phyloP scores from a whole-genome alignment of 2,329 filamentous ascomycete genomes.

The Myriosclerotinia scirpicola region DNA sequence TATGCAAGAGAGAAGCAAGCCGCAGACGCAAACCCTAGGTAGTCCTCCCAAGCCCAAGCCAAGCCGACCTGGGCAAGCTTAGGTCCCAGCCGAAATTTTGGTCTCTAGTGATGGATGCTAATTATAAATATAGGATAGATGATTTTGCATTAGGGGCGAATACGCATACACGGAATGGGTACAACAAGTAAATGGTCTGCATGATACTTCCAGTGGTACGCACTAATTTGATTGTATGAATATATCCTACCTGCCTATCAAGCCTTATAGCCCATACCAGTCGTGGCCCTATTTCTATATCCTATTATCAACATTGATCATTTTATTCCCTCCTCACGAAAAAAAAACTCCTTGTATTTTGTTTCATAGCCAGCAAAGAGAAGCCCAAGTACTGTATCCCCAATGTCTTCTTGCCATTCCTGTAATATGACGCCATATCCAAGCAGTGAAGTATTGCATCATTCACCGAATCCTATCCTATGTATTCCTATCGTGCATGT shows the following conservation, averaged over 20 bases:
- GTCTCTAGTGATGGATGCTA: too few species aligned
- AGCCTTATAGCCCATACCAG: not conserved
- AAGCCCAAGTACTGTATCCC: not conserved
- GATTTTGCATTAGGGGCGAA: not conserved
- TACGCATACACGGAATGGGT: not conserved
- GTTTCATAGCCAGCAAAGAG: not conserved
- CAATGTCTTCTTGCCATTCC: not conserved
- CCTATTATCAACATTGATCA: not conserved
- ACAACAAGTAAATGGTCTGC: too few species aligned
- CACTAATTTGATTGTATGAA: not conserved
- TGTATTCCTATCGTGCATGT: not conserved
- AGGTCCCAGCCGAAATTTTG: too few species aligned
- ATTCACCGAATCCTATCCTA: not conserved
- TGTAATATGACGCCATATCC: constrained; percentile 12
- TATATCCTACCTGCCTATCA: not conserved
- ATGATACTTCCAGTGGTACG: not conserved
- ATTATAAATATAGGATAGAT: too few species aligned
- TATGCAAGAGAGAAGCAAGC: too few species aligned
- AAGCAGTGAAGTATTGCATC: not conserved
- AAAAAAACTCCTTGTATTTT: not conserved
- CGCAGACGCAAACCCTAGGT: too few species aligned
- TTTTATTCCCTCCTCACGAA: not conserved
- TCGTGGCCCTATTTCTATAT: not conserved
- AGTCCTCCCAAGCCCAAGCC: too few species aligned
- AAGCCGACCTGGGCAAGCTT: too few species aligned